These are phyloP conservation scores for Paecilomyces dactylethromorphus DNA, from an alignment of 2,329 filamentous ascomycete genomes.

Conservation along the genomic window DNA sequence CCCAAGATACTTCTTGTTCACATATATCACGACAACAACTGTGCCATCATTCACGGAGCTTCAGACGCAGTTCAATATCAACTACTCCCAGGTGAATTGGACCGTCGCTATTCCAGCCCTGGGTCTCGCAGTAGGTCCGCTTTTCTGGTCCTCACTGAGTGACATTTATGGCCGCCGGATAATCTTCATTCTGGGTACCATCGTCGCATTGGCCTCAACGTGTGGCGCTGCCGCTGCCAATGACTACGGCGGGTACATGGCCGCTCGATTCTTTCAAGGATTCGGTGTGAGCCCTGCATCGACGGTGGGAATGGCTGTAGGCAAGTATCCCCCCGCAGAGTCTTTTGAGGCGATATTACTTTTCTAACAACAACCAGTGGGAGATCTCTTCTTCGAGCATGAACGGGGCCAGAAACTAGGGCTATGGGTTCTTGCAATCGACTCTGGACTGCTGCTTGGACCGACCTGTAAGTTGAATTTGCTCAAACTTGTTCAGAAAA, in stretches of 20 bases:
- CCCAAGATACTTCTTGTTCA: slow-evolving; percentile 50
- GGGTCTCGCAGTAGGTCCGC: slow-evolving; percentile 46
- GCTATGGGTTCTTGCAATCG: slow-evolving; percentile 52
- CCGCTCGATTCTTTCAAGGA: slow-evolving; percentile 53
- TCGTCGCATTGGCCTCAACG: slow-evolving; percentile 37
- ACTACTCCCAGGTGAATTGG: slow-evolving; percentile 47
- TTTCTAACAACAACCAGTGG: slow-evolving; percentile 25
- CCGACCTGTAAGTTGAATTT: slow-evolving; percentile 32
- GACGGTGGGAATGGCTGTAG: slow-evolving; percentile 49
- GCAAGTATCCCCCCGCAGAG: slow-evolving; percentile 9
- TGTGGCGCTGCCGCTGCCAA: slow-evolving; percentile 36
- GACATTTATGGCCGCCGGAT: slow-evolving; percentile 49
- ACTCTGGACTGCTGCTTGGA: slow-evolving; percentile 46
- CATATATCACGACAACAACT: slow-evolving; percentile 52
- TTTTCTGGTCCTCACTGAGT: slow-evolving; percentile 44
- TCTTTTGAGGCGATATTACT: neutral
- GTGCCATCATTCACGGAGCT: slow-evolving; percentile 49
- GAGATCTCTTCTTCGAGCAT: slow-evolving; percentile 52
- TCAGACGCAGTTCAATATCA: slow-evolving; percentile 41
- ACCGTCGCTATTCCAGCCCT: slow-evolving; percentile 48
- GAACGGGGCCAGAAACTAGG: slow-evolving; percentile 51
- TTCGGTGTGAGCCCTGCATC: slow-evolving; percentile 49
- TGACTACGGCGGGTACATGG: slow-evolving; percentile 47
- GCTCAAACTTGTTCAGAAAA: slow-evolving; percentile 33
- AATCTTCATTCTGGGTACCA: slow-evolving; percentile 42